These are phyloP conservation scores for Pichia sp. DNA, from an alignment of 1,139 yeast species.

Conservation along the genomic window DNA sequence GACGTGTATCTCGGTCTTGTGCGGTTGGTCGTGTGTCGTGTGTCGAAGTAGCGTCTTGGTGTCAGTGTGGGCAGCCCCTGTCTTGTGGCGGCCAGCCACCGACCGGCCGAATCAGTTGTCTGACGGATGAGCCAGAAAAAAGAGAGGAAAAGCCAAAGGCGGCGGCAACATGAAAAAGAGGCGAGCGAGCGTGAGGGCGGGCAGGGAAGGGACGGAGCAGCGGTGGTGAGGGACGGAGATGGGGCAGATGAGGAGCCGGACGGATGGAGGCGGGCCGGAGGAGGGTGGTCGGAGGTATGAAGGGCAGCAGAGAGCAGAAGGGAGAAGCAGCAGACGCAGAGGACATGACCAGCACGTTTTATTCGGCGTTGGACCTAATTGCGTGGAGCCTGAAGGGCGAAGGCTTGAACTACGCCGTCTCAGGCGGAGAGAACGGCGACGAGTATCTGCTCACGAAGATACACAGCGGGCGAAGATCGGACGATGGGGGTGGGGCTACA, in stretches of 20 bases:
- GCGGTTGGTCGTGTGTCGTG: too few relatives aligned
- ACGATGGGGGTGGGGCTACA: too few relatives aligned
- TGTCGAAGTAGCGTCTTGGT: too few relatives aligned
- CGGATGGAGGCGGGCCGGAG: neutral
- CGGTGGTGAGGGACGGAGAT: neutral
- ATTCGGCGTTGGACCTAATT: conserved; percentile 4
- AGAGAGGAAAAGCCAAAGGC: neutral
- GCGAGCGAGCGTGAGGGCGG: neutral
- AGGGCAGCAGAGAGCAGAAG: neutral
- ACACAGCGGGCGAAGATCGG: neutral
- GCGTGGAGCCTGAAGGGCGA: conserved; percentile 9
- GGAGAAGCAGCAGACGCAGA: neutral
- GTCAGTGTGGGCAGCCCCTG: too few relatives aligned
- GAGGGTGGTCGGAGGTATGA: neutral
- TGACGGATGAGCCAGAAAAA: neutral
- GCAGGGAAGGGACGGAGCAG: neutral
- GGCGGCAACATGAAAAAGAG: neutral
- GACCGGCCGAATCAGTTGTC: neutral
- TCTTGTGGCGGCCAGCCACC: neutral
- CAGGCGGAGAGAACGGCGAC: neutral
- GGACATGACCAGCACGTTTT: conserved; percentile 4
- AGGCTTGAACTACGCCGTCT: conserved; percentile 6
- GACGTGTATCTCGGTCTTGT: too few relatives aligned
- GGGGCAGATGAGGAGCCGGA: neutral
- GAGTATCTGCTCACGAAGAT: conserved; percentile 4